Percentiles rank a stretch among this genome's conserved stretches.
Evolutionary conservation across 306 rosid species (phyloP).

Genomic region (Alnus glutinosa): DNA sequence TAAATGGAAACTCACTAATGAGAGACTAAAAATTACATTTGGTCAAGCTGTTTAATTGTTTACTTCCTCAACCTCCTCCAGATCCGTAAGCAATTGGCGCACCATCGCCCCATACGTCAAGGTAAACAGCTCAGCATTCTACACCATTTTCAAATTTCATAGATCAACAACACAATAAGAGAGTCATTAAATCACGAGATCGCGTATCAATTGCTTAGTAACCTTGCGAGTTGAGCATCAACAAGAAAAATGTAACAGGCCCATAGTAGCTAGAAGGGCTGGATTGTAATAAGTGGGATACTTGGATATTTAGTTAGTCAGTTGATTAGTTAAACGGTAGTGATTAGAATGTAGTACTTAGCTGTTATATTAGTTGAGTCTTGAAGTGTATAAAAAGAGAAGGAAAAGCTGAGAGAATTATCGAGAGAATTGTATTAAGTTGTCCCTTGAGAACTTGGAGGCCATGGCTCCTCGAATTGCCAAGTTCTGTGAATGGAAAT

Average conservation of each 20-base stretch:
- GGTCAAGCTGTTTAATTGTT: constrained; percentile 88
- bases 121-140: constrained; percentile 96
- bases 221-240: not conserved
- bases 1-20: not conserved
- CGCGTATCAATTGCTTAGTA: not conserved
- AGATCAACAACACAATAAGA: not conserved
- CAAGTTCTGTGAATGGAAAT: too few species aligned
- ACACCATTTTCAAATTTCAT: constrained; percentile 17
- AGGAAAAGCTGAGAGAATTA: too few species aligned
- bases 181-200: not conserved
- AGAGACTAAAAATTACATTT: constrained; percentile 53
- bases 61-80: constrained; percentile 97
- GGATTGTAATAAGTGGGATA: too few species aligned
- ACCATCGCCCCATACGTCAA: constrained; percentile 99
- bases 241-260: not conserved
- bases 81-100: constrained; percentile 97
- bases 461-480: too few species aligned
- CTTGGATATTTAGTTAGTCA: too few species aligned
- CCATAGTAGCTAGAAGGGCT: too few species aligned
- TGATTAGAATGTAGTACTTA: too few species aligned
- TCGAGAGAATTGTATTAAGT: too few species aligned
- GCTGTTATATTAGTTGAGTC: too few species aligned
- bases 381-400: too few species aligned
- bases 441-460: too few species aligned
- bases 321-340: too few species aligned